Evolutionary conservation across 208 protist species (phyloP).

Genomic region (Jaenimonas drosophilae): DNA sequence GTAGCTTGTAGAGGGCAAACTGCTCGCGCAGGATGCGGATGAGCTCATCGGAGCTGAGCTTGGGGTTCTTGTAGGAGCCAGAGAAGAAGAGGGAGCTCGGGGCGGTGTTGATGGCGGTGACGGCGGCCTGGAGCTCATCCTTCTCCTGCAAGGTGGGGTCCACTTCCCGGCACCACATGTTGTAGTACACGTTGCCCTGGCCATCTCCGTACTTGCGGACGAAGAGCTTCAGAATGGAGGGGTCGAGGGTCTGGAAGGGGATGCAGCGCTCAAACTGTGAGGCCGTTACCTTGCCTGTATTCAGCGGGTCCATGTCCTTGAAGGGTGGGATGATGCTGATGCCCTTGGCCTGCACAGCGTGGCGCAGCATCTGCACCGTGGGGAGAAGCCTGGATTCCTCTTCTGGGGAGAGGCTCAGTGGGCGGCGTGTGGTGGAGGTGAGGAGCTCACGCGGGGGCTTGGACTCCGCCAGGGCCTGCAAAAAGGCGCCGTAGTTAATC

Average conservation of each 20-base stretch:
- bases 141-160: conserved; percentile 17
- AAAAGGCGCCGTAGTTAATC: conserved; percentile 44
- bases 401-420: conserved; percentile 20
- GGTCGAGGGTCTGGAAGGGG: conserved; percentile 19
- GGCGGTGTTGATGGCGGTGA: conserved; percentile 1
- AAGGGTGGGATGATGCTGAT: conserved; percentile 46
- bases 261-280: conserved; percentile 64
- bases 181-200: conserved; percentile 59
- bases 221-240: conserved; percentile 27
- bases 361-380: conserved; percentile 26
- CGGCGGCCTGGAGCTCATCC: background rate
- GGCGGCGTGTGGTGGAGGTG: conserved; percentile 13
- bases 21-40: conserved; percentile 50
- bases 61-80: conserved; percentile 19
- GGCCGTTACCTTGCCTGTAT: conserved; percentile 49
- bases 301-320: conserved; percentile 69
- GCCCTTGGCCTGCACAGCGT: conserved; percentile 31
- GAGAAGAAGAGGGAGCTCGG: conserved; percentile 4
- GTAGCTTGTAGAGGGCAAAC: conserved; percentile 58
- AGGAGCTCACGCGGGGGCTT: conserved; percentile 19
- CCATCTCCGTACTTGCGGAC: conserved; percentile 67
- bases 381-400: conserved; percentile 29
- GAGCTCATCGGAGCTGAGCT: conserved; percentile 30
- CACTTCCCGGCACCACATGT: conserved; percentile 63
- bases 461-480: conserved; percentile 18